Evolutionary conservation across 257 asterid genomes (phyloP), one percentile per base, ranked within the genome.

Genomic region (Oldenlandia corymbosa): DNA sequence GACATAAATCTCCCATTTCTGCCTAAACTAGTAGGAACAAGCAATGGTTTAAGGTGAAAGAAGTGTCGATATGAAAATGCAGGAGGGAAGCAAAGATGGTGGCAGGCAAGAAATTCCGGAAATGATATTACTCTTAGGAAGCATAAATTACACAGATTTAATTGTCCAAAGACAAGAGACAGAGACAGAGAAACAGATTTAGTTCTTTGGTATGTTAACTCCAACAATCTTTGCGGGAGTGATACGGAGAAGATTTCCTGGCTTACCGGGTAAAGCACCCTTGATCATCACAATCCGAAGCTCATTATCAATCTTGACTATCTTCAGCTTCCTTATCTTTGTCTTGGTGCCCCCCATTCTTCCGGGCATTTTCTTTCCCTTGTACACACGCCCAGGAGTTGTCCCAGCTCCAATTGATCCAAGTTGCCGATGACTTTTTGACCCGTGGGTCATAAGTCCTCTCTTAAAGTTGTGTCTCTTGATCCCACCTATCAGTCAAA

Each of bases 331-430:
- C 64, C 96, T 71, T 1, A 85, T 87, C 91, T 92, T 92, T 0
- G 80, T 80, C 78, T 84, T 84, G n/a, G 89, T 75, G 54, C 96
- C 96, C 31, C 99, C 99, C 99, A 92, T 89, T 75, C 95, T 77
- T 66, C 99, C 99, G 0, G 99, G 96, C 99, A 92, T 92, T 75
- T 92, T 92, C 94, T 92, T 92, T 52, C 99, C 99, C 51, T 50
- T 50, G 70, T 89, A 92, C 17, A 92, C 99, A 0, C 95, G 89
- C 23, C 99, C 99, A 7, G 99, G 99, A 5, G 99, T 92, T 7
- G 97, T 92, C 6, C 99, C 99, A 5, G 99, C 99, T 54, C 97
- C 99, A 55, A 92, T 92, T 17, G 99, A 92, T 7, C 99, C 99
- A 0, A 92, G 88, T 43, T 87, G 87, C 55, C 97, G 68, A 45